These are phyloP conservation scores for Metschnikowia lunata DNA, from an alignment of 805 yeast genomes.

Conservation along the genomic window DNA sequence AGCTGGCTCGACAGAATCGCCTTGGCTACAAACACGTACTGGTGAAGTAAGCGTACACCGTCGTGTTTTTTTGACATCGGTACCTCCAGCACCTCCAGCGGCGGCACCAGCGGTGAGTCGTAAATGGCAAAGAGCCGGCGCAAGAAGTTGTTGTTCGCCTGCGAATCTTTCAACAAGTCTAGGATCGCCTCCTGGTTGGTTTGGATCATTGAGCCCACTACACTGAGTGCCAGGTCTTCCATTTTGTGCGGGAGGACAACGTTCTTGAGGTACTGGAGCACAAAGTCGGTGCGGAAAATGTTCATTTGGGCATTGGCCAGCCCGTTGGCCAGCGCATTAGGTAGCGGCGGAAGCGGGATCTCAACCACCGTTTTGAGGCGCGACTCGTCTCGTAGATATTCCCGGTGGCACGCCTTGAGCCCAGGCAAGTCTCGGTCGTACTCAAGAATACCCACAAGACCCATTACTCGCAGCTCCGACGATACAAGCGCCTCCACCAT, in stretches of 20 bases:
- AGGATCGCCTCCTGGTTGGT: constrained; percentile 66
- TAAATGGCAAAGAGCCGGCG: constrained; percentile 58
- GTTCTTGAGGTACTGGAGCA: constrained; percentile 78
- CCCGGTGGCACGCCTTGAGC: constrained; percentile 75
- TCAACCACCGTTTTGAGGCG: constrained; percentile 61
- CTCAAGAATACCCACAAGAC: constrained; percentile 77
- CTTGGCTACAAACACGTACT: constrained; percentile 72
- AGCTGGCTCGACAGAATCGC: constrained; percentile 57
- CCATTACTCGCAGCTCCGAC: constrained; percentile 34
- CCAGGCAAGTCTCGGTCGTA: constrained; percentile 83
- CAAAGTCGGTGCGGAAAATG: constrained; percentile 69
- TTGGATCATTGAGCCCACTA: constrained; percentile 64
- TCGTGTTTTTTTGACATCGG: constrained; percentile 40
- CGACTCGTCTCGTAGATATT: constrained; percentile 52
- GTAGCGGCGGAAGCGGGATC: constrained; percentile 45
- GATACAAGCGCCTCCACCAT: constrained; percentile 32
- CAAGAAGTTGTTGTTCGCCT: constrained; percentile 41
- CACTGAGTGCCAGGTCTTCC: constrained; percentile 73
- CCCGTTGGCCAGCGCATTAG: neutral
- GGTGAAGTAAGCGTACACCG: constrained; percentile 76
- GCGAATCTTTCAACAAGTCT: constrained; percentile 49
- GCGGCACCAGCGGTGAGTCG: constrained; percentile 14
- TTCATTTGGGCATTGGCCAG: constrained; percentile 28
- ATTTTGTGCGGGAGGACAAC: constrained; percentile 76
- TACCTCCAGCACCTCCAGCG: neutral